Evolutionary conservation across 768 basidiomycete species (phyloP), one percentile per base, ranked within the genome.

Genomic region (Naganishia friedmannii): DNA sequence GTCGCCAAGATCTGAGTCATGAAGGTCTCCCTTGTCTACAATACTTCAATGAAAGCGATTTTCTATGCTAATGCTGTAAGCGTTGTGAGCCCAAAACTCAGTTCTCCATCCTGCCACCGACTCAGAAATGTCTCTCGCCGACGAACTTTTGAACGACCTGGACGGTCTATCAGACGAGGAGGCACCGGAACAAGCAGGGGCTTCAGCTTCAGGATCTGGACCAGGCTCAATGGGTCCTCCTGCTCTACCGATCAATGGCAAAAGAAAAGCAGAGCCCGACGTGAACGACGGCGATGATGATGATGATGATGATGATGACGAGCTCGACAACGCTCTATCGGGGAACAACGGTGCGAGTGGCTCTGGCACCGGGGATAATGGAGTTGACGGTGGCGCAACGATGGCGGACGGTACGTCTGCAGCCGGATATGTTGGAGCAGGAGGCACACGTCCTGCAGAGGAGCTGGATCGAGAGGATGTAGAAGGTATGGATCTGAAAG

Each of bases 391-490:
- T 72, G 6, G 84, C 85, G 45, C 80, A 85, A 7, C 85, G 85
- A 0, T 85, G 85, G 6, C 84, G 5, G 84, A 90, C 0, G 90
- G 90, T 67, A 51, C 65, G 12, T 73, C 70, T 48, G 74, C 68
- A 10, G 70, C 72, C 2, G 75, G 79, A 39, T 76, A 69, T 65
- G 78, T 83, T 4, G 80, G 82, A 0, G 76, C 81, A 54, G 94
- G 93, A 0, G 95, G 95, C 12, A 84, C 94, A 15, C 87, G 87
- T 74, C 95, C 95, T 17, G 92, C 94, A n/a, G 93, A 97, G 46
- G 94, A 99, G 82, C 84, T 98, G 53, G 93, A 97, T 78, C 88
- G 84, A 32, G 94, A 95, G 74, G 92, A 94, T 70, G 96, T 98
- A 34, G 90, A 93, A 77, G 87, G 88, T 76, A 97, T 97, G 92